Conservation (phyloP, 2,329 filamentous ascomycete genomes). For the Phyllosticta citribraziliensis region DNA sequence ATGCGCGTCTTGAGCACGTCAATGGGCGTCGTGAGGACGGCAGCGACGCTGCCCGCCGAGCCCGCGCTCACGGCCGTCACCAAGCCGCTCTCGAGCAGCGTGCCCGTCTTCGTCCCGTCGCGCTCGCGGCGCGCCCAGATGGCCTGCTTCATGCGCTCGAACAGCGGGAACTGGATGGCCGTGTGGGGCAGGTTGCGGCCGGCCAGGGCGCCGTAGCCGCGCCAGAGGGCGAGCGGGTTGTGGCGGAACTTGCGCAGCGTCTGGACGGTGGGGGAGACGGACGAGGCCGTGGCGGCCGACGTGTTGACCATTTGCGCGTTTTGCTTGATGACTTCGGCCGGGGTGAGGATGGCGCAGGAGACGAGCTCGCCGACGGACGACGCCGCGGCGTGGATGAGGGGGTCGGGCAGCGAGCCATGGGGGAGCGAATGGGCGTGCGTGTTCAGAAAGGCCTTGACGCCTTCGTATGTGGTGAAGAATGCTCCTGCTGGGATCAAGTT, state of each 20-base stretch:
- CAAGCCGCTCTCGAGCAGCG: constrained; percentile 54
- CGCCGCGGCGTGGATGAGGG: constrained; percentile 61
- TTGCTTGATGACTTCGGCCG: constrained; percentile 85
- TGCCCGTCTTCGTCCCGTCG: constrained; percentile 26
- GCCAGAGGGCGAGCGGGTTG: constrained; percentile 47
- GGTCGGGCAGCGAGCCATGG: constrained; percentile 44
- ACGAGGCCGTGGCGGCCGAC: constrained; percentile 29
- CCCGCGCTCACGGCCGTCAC: constrained; percentile 69
- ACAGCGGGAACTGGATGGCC: constrained; percentile 79
- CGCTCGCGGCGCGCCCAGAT: constrained; percentile 40
- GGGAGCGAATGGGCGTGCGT: constrained; percentile 30
- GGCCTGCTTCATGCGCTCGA: constrained; percentile 56
- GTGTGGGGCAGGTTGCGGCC: constrained; percentile 81
- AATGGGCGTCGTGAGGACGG: constrained; percentile 75
- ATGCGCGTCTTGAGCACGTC: constrained; percentile 86
- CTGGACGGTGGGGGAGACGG: constrained; percentile 43
- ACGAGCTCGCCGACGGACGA: constrained; percentile 72
- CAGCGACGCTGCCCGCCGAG: constrained; percentile 61
- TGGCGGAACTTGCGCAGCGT: constrained; percentile 48
- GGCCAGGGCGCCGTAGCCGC: constrained; percentile 71
- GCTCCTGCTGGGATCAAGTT: constrained; percentile 50
- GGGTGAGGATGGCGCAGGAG: constrained; percentile 77
- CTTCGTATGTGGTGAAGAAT: constrained; percentile 88
- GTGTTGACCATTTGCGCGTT: constrained; percentile 74
- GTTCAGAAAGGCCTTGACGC: constrained; percentile 54